These are phyloP conservation scores for Pyrus hybrid DNA, from an alignment of 331 rosid genomes.

Conservation along the genomic window DNA sequence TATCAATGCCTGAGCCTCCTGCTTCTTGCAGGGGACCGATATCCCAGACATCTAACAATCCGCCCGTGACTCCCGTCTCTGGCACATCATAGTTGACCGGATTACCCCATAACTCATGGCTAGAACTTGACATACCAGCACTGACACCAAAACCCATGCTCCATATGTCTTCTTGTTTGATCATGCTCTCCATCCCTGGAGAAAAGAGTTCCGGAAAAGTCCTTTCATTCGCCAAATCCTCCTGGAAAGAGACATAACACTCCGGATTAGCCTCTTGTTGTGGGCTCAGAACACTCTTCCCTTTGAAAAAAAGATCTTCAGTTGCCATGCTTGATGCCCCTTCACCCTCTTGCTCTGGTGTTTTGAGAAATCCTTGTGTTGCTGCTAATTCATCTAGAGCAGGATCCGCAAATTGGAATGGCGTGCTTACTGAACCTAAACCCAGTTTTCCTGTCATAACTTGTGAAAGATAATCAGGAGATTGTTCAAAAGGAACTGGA, in stretches of 20 bases:
- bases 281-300: constrained; percentile 39
- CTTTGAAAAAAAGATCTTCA: constrained; percentile 38
- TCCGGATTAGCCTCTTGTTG: constrained; percentile 32
- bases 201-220: constrained; percentile 31
- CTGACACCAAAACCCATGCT: constrained; percentile 31
- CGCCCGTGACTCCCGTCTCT: constrained; percentile 39
- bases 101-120: constrained; percentile 51
- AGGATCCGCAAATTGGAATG: constrained; percentile 21
- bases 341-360: constrained; percentile 27
- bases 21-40: constrained; percentile 27
- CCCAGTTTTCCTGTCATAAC: constrained; percentile 28
- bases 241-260: constrained; percentile 37
- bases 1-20: constrained; percentile 38
- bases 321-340: constrained; percentile 36
- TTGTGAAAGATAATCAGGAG: constrained; percentile 33
- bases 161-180: constrained; percentile 65
- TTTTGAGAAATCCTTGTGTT: constrained; percentile 15
- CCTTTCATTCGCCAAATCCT: constrained; percentile 26
- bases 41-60: constrained; percentile 56
- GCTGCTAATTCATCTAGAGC: constrained; percentile 34
- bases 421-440: constrained; percentile 18
- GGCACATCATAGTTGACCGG: constrained; percentile 33
- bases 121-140: constrained; percentile 32
- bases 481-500: constrained; percentile 33
- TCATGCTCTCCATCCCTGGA: constrained; percentile 32